phyloP scores from a whole-genome alignment of 139 green algal species.

The Limnomonas spitsbergensis region DNA sequence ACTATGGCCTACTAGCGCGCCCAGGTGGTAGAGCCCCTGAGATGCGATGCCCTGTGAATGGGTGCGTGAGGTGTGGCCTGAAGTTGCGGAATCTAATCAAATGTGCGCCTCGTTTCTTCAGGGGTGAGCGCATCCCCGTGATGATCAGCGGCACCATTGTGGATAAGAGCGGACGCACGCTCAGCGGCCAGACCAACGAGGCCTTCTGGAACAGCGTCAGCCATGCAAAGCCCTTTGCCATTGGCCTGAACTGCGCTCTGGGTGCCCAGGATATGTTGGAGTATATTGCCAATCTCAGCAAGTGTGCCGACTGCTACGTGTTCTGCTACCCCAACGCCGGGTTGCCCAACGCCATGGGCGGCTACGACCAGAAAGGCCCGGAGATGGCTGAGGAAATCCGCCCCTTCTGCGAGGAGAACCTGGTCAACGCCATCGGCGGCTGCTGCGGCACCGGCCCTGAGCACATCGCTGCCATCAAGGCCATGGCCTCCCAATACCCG shows the following conservation, averaged over 20 bases:
- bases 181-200: constrained; percentile 97
- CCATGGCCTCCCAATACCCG: constrained; percentile 64
- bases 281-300: constrained; percentile 89
- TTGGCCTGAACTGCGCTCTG: constrained; percentile 97
- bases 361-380: constrained; percentile 92
- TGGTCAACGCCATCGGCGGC: constrained; percentile 93
- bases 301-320: constrained; percentile 89
- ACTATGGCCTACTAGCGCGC: no score
- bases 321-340: constrained; percentile 98
- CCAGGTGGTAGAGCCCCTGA: constrained; percentile 9
- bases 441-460: constrained; percentile 90
- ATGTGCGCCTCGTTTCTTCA: neutral
- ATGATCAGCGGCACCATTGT: constrained; percentile 96
- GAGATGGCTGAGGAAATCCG: constrained; percentile 94
- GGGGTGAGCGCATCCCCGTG: constrained; percentile 80
- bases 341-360: constrained; percentile 97
- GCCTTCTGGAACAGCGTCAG: constrained; percentile 95
- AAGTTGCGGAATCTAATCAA: neutral
- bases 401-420: constrained; percentile 82
- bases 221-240: constrained; percentile 87
- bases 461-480: constrained; percentile 84
- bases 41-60: neutral
- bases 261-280: constrained; percentile 91
- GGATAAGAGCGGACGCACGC: constrained; percentile 90
- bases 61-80: neutral